A percentile compares a stretch with the other conserved stretches of the same genome.
phyloP scores from a whole-genome alignment of 2,329 filamentous ascomycete genomes.

The Colletotrichum musicola region DNA sequence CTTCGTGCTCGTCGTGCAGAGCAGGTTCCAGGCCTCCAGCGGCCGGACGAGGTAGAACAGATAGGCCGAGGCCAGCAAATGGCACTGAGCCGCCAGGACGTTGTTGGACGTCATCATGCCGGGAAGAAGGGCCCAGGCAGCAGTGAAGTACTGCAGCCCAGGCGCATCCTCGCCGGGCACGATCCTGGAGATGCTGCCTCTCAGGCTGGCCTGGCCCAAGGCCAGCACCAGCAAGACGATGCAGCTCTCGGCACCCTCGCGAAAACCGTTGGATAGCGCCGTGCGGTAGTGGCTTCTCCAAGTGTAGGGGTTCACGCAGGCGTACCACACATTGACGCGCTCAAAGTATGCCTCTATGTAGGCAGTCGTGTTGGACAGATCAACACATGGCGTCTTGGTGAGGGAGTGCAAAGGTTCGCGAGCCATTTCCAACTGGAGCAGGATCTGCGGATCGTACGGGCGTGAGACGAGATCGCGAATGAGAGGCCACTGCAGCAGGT shows the following conservation, averaged over 20 bases:
- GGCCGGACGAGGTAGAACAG: constrained; percentile 86
- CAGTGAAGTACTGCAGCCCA: constrained; percentile 83
- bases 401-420: constrained; percentile 79
- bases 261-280: constrained; percentile 80
- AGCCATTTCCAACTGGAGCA: constrained; percentile 84
- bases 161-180: constrained; percentile 78
- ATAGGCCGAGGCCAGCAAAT: constrained; percentile 84
- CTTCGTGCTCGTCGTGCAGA: constrained; percentile 85
- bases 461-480: constrained; percentile 82
- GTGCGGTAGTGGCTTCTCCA: constrained; percentile 83
- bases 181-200: constrained; percentile 81
- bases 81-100: constrained; percentile 82
- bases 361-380: constrained; percentile 78
- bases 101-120: constrained; percentile 85
- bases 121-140: constrained; percentile 82
- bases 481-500: constrained; percentile 83
- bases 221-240: constrained; percentile 84
- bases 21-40: constrained; percentile 84
- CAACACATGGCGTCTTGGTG: constrained; percentile 74
- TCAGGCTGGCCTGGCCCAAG: constrained; percentile 80
- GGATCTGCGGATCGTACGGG: constrained; percentile 84
- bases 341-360: constrained; percentile 87
- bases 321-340: constrained; percentile 87
- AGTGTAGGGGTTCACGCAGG: constrained; percentile 85
- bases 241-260: constrained; percentile 84